phyloP scores from a whole-genome alignment of 2,329 filamentous ascomycete genomes.

The Xylaria sp. region DNA sequence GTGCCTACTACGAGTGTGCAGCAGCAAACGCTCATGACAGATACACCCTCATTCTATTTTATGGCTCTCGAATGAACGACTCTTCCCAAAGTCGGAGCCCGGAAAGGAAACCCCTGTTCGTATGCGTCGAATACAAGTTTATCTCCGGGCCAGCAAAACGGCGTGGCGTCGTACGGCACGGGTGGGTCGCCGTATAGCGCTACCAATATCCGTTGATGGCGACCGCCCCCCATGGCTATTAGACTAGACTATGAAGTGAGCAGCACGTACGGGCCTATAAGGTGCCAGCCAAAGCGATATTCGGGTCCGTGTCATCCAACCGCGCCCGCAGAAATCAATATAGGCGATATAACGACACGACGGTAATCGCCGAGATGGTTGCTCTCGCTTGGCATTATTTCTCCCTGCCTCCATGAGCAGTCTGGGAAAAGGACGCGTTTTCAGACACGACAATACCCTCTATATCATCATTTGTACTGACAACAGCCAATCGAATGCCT shows the following conservation, averaged over 20 bases:
- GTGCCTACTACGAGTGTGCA: not conserved
- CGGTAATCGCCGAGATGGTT: conserved; percentile 7
- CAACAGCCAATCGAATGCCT: conserved; percentile 31
- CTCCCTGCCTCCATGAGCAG: not conserved
- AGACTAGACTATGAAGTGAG: conserved; percentile 2
- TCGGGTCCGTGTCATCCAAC: not conserved
- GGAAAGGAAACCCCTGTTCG: not conserved
- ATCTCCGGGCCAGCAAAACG: conserved; percentile 21
- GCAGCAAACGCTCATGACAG: not conserved
- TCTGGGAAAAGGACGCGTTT: not conserved
- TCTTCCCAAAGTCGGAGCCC: not conserved
- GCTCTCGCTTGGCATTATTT: not conserved
- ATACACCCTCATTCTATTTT: not conserved
- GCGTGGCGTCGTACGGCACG: conserved; percentile 28
- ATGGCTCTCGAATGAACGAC: not conserved
- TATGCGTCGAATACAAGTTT: not conserved
- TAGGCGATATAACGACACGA: not conserved
- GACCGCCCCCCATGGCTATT: not conserved
- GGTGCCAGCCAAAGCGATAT: not conserved
- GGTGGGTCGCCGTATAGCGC: conserved; percentile 28
- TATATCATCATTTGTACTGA: conserved; percentile 5
- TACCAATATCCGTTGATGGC: conserved; percentile 13
- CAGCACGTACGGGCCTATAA: conserved; percentile 3
- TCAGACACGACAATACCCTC: conserved; percentile 1
- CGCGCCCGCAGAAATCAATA: conserved; percentile 6